Evolutionary conservation across 2,329 filamentous ascomycete species (phyloP).

Genomic region (Aspergillus sp.): DNA sequence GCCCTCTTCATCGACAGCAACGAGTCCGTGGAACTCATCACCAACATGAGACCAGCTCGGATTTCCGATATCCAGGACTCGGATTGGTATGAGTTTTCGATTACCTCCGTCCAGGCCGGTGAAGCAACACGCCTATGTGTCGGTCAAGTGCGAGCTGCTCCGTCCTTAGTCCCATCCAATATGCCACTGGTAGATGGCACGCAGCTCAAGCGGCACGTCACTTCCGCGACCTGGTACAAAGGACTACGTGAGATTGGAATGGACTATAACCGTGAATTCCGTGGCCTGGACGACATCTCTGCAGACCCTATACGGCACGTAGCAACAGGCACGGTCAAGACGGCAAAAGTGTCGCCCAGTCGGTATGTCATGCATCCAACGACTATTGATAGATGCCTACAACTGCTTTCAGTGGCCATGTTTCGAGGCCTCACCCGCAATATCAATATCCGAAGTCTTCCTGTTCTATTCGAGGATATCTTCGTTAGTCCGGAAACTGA

Average conservation of each 20-base stretch:
- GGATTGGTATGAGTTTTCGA: conserved; percentile 15
- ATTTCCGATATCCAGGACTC: conserved; percentile 8
- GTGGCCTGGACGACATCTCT: conserved; percentile 12
- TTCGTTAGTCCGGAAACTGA: neutral
- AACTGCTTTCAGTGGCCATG: conserved; percentile 13
- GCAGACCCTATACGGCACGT: conserved; percentile 1
- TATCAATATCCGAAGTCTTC: neutral
- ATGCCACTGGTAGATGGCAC: no score
- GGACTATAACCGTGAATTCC: conserved; percentile 11
- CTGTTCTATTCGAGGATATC: conserved; percentile 5
- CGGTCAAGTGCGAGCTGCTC: conserved; percentile 7
- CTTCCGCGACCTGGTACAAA: conserved; percentile 4
- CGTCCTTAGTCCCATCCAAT: neutral
- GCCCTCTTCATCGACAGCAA: neutral
- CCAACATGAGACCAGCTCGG: conserved; percentile 4
- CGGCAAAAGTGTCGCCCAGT: neutral
- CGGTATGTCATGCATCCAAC: conserved; percentile 15
- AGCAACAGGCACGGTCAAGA: conserved; percentile 1
- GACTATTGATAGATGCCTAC: conserved; percentile 17
- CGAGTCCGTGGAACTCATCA: conserved; percentile 14
- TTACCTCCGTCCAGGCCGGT: conserved; percentile 1
- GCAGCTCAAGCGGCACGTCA: neutral
- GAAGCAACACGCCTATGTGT: conserved; percentile 11
- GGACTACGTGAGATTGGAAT: conserved; percentile 7
- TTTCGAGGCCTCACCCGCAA: conserved; percentile 3